phyloP scores from a whole-genome alignment of 306 rosid genomes.

The Quercus engelmannii region DNA sequence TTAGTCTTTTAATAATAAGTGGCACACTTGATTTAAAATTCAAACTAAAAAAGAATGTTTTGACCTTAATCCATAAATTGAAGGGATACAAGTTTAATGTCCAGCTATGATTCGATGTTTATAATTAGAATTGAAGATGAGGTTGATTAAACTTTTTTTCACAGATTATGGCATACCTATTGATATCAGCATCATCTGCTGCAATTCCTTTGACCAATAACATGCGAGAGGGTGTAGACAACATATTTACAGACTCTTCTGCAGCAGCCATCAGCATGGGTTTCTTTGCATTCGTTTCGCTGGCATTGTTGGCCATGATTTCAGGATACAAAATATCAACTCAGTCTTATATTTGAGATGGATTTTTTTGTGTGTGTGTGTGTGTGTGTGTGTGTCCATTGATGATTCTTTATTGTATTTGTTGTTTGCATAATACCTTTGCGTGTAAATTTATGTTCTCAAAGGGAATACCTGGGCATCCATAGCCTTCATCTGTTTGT shows the following conservation, averaged over 20 bases:
- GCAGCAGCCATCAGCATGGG: slow-evolving; percentile 69
- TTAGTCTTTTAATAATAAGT: not conserved
- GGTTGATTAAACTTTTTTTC: slow-evolving; percentile 1
- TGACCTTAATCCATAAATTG: not conserved
- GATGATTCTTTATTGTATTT: not conserved
- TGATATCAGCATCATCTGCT: slow-evolving; percentile 74
- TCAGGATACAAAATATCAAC: slow-evolving; percentile 64
- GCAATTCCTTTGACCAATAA: slow-evolving; percentile 63
- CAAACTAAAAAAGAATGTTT: not conserved
- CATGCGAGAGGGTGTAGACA: slow-evolving; percentile 63
- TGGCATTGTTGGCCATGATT: slow-evolving; percentile 49
- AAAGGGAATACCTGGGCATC: slow-evolving; percentile 4
- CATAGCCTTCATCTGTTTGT: slow-evolving; percentile 2
- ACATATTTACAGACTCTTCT: slow-evolving; percentile 61
- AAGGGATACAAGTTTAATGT: not conserved
- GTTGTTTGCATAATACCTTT: not conserved
- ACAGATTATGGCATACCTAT: slow-evolving; percentile 72
- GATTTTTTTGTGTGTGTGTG: not conserved
- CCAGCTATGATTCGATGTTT: not conserved
- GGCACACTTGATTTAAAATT: not conserved
- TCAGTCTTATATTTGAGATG: slow-evolving; percentile 49
- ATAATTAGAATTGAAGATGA: not conserved
- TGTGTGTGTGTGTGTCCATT: not conserved
- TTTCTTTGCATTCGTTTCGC: slow-evolving; percentile 55
- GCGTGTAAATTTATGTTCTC: slow-evolving; percentile 20